A percentile compares a stretch with the other conserved stretches of the same genome.
phyloP scores from a whole-genome alignment of 1,284 basidiomycete species.

The Ganoderma sinense region DNA sequence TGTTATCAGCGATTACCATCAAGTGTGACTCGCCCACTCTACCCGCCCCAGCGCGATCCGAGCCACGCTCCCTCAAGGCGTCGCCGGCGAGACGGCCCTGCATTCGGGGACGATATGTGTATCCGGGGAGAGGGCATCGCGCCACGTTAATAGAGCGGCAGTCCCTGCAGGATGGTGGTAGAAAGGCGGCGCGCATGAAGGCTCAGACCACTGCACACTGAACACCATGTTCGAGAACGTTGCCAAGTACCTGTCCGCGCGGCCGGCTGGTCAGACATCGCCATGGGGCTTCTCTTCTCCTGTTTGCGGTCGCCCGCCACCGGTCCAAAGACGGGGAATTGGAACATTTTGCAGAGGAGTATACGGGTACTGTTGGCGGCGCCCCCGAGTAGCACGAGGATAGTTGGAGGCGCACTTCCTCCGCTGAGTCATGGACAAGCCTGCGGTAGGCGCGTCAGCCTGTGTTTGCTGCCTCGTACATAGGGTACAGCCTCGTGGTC shows the following conservation, averaged over 20 bases:
- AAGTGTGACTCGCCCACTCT: neutral
- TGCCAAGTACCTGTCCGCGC: neutral
- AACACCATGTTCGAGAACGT: neutral
- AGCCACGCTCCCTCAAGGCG: neutral
- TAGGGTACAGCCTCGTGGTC: neutral
- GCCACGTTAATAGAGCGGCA: neutral
- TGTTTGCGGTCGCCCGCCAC: neutral
- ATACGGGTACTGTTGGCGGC: neutral
- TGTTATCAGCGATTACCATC: neutral
- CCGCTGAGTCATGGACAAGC: neutral
- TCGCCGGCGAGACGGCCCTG: neutral
- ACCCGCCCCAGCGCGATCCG: neutral
- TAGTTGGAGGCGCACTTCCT: neutral
- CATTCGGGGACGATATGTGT: neutral
- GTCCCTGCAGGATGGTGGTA: neutral
- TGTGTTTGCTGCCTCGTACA: neutral
- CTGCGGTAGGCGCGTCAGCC: neutral
- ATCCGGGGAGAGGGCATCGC: neutral
- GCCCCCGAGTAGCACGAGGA: neutral
- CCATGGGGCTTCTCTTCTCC: neutral
- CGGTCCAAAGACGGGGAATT: neutral
- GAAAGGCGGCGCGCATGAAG: constrained; percentile 2
- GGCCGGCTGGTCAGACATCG: neutral
- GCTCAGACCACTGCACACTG: neutral
- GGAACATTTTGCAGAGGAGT: neutral